Percentiles rank a stretch among this genome's conserved stretches.
These are phyloP conservation scores for Mycena albidolilacea DNA, from an alignment of 768 basidiomycete species.

Conservation along the genomic window DNA sequence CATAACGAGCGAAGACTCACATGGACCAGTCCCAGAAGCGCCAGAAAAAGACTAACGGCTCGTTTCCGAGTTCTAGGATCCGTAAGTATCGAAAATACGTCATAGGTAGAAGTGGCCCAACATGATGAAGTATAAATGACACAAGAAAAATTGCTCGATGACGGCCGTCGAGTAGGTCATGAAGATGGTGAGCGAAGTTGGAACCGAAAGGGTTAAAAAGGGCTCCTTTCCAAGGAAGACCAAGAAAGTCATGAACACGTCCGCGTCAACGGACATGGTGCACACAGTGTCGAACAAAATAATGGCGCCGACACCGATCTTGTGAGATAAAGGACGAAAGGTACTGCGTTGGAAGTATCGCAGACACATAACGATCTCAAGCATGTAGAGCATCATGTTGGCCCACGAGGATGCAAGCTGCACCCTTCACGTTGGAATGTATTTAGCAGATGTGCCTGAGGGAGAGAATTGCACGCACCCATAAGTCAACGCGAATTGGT, in stretches of 20 bases:
- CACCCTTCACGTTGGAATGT: conserved; percentile 11
- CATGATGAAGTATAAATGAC: conserved; percentile 37
- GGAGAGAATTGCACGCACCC: conserved; percentile 7
- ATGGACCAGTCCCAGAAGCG: conserved; percentile 23
- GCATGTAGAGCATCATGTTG: conserved; percentile 40
- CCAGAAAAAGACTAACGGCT: conserved; percentile 21
- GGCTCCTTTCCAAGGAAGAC: conserved; percentile 13
- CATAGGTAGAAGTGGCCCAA: neutral
- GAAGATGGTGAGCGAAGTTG: conserved; percentile 15
- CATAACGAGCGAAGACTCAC: conserved; percentile 6
- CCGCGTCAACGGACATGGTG: conserved; percentile 31
- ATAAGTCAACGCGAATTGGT: neutral
- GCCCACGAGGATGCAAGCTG: conserved; percentile 35
- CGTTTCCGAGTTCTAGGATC: conserved; percentile 29
- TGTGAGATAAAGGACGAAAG: conserved; percentile 32
- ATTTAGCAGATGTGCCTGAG: neutral
- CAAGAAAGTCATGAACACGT: conserved; percentile 25
- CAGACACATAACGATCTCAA: conserved; percentile 33
- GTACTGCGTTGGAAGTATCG: conserved; percentile 36
- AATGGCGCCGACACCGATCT: conserved; percentile 32
- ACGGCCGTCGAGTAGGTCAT: conserved; percentile 33
- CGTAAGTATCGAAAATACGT: neutral
- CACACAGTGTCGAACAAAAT: conserved; percentile 38
- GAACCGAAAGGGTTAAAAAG: neutral
- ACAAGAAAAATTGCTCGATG: conserved; percentile 35